Evolutionary conservation across 1,139 yeast species (phyloP).

Genomic region (Diutina catenulata): DNA sequence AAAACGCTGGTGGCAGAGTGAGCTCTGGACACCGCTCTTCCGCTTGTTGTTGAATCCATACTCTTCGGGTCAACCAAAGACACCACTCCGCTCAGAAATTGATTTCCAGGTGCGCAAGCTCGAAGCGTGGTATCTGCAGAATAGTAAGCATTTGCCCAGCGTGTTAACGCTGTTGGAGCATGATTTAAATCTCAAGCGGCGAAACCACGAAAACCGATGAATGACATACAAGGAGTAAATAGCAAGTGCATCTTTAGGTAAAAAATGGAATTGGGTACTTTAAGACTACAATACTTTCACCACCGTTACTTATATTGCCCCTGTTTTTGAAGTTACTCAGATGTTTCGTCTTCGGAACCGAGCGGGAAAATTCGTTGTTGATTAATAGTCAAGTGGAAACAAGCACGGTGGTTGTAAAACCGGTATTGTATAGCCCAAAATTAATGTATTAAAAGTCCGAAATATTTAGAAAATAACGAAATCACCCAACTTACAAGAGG

Average conservation of each 20-base stretch:
- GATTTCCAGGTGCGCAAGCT: conserved; percentile 1
- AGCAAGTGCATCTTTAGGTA: too few species aligned
- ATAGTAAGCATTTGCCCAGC: background rate
- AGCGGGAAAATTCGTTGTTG: too few species aligned
- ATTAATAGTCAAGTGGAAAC: too few species aligned
- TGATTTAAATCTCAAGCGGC: background rate
- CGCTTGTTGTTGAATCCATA: conserved; percentile 51
- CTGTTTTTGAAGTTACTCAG: too few species aligned
- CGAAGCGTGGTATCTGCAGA: background rate
- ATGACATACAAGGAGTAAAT: too few species aligned
- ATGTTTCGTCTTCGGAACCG: too few species aligned
- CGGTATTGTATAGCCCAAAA: too few species aligned
- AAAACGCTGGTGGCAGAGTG: conserved; percentile 70
- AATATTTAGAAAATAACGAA: background rate
- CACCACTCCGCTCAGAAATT: background rate
- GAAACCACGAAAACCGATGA: background rate
- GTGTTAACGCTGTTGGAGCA: background rate
- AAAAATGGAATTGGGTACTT: too few species aligned
- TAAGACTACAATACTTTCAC: too few species aligned
- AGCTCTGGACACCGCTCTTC: conserved; percentile 63
- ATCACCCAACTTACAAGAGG: background rate
- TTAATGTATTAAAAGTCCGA: background rate
- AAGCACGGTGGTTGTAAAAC: too few species aligned
- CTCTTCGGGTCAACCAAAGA: background rate
- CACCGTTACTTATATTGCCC: too few species aligned